Conservation (phyloP, 148 eudicot genomes). For the Silene latifolia region DNA sequence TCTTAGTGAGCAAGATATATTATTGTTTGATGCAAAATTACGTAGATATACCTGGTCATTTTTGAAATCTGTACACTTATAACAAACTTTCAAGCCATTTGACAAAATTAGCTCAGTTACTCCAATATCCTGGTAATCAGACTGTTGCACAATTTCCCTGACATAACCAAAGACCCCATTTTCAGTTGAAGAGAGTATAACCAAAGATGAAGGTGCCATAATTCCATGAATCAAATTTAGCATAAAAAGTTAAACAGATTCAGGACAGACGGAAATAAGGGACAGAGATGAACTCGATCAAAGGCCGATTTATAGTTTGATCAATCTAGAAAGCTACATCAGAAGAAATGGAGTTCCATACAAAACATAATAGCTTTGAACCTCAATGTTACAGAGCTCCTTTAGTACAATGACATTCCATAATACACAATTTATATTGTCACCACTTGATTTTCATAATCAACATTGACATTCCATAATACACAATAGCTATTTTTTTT, state of each 20-base stretch:
- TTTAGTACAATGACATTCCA: no score
- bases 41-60: slow-evolving; percentile 67
- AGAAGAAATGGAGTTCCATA: no score
- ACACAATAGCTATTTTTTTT: no score
- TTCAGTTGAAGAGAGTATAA: neutral
- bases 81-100: slow-evolving; percentile 87
- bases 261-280: neutral
- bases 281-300: neutral
- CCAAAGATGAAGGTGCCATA: neutral
- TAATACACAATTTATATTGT: no score
- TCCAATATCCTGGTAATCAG: slow-evolving; percentile 53
- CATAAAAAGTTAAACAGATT: neutral
- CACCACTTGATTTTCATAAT: no score
- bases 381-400: neutral
- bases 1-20: neutral
- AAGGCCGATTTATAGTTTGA: neutral
- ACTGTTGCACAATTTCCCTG: slow-evolving; percentile 49
- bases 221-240: neutral
- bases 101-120: slow-evolving; percentile 64
- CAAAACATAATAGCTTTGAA: neutral
- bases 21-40: neutral
- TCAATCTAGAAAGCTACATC: no score
- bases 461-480: no score
- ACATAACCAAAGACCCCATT: slow-evolving; percentile 4
- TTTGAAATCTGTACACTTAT: slow-evolving; percentile 71